Evolutionary conservation across 352 stramenopile genomes (phyloP), one percentile per base, ranked within the genome.

Genomic region (Thraustotheca clavata): DNA sequence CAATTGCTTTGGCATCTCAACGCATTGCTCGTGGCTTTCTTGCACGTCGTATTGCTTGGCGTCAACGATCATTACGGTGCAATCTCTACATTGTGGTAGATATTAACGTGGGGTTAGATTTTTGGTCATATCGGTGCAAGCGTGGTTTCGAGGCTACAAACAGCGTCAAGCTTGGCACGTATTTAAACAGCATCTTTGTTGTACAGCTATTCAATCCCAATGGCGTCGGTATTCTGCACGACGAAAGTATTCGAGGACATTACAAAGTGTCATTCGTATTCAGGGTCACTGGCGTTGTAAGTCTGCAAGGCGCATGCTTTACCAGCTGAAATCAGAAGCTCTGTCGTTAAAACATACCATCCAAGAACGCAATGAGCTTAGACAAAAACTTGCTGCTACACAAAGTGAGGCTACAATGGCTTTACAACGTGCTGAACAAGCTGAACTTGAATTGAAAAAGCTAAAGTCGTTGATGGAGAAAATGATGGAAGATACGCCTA

Each of bases 21-120:
- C 67, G 62, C 31, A 39, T 62, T 11, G 66, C 76, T 16, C 68
- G 69, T 0, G 65, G 33, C 8, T 88, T 77, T 75, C 27, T 77
- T 6, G 29, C 61, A 26, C 11, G 36, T 4, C 46, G 73, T 11
- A 59, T 65, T 43, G 24, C 5, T 16, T 59, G 62, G 24, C 75
- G 73, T 18, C 33, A 67, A 6, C 39, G 14, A 70, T 68, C 8
- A 69, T 70, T 33, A 48, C 74, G 32, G 22, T 75, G 6, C 69
- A 79, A n/a, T 60, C n/a, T 3, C 16, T 2, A 46, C 7, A 49
- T 20, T 18, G n/a, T 2, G 27, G 5, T 9, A 14, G 1, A 11
- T 54, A 6, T 39, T 14, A 5, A 2, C 18, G 3, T 29, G 27
- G 39, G 12, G 27, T 14, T 63, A 63, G 57, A n/a, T 22, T 16